These are phyloP conservation scores for Pythium myriotylum DNA, from an alignment of 352 stramenopile species.

Conservation along the genomic window DNA sequence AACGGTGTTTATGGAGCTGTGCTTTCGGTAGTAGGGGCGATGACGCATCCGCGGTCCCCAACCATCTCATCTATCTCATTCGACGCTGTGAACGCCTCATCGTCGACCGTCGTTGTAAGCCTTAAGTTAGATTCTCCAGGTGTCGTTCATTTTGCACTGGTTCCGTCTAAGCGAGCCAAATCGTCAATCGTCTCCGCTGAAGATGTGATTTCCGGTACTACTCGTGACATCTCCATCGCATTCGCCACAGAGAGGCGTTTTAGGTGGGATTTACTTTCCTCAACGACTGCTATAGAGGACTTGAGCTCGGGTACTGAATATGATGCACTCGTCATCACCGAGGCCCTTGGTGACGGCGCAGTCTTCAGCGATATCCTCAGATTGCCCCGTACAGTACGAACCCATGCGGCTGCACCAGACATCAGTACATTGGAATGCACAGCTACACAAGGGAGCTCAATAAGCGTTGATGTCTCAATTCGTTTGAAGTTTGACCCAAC, in stretches of 20 bases:
- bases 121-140: slow-evolving; percentile 44
- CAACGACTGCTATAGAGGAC: slow-evolving; percentile 30
- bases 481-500: slow-evolving; percentile 40
- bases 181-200: background rate
- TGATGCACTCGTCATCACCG: slow-evolving; percentile 56
- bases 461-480: slow-evolving; percentile 44
- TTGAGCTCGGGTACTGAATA: slow-evolving; percentile 60
- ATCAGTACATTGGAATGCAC: slow-evolving; percentile 29
- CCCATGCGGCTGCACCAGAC: slow-evolving; percentile 57
- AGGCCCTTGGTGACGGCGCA: slow-evolving; percentile 49
- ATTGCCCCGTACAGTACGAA: slow-evolving; percentile 37
- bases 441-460: slow-evolving; percentile 45
- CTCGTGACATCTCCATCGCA: slow-evolving; percentile 4
- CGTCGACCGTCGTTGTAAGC: slow-evolving; percentile 36
- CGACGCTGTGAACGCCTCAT: slow-evolving; percentile 38
- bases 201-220: slow-evolving; percentile 12
- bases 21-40: slow-evolving; percentile 59
- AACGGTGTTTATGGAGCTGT: slow-evolving; percentile 80
- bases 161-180: slow-evolving; percentile 29
- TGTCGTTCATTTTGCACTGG: slow-evolving; percentile 49
- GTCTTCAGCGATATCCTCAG: slow-evolving; percentile 51
- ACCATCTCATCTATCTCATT: slow-evolving; percentile 26
- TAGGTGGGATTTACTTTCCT: slow-evolving; percentile 32
- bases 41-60: slow-evolving; percentile 57
- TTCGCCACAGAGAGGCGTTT: slow-evolving; percentile 31